Percentiles rank a stretch among this genome's conserved stretches.
Conservation (phyloP, 371 early-diverging fungal species). For the Conidiobolus incongruus region DNA sequence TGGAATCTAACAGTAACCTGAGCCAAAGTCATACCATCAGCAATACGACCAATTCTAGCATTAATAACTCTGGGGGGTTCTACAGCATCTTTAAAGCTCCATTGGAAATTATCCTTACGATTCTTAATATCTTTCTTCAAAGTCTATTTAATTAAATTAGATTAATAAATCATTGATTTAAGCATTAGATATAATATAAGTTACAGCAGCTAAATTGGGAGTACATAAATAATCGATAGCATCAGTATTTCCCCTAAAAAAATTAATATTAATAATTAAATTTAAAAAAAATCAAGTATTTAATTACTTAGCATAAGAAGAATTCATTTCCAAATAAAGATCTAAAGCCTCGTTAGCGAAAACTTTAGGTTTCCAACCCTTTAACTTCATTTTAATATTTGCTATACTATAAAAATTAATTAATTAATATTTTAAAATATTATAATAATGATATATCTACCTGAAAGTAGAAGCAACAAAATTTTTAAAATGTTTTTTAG, state of each 20-base stretch:
- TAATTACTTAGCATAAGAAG: slow-evolving; percentile 5
- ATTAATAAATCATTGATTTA: neutral
- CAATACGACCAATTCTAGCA: slow-evolving; percentile 27
- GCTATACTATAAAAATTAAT: slow-evolving; percentile 3
- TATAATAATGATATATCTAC: neutral
- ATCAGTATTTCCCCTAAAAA: slow-evolving; percentile 1
- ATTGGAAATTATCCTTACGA: slow-evolving; percentile 32
- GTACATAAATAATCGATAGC: slow-evolving; percentile 2
- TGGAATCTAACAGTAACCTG: slow-evolving; percentile 43
- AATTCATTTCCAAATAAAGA: slow-evolving; percentile 4
- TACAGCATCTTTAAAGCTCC: slow-evolving; percentile 31
- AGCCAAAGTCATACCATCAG: slow-evolving; percentile 12
- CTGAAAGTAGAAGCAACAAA: neutral
- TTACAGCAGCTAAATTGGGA: neutral
- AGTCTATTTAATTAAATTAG: slow-evolving; percentile 11
- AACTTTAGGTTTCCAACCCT: slow-evolving; percentile 4
- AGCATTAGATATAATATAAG: neutral
- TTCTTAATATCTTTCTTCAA: slow-evolving; percentile 39
- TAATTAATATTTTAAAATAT: neutral
- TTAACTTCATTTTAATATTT: slow-evolving; percentile 1
- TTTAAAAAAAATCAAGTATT: neutral
- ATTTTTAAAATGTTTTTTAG: neutral
- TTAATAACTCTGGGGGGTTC: slow-evolving; percentile 35
- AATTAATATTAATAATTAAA: neutral
- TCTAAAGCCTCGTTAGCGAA: slow-evolving; percentile 5